Evolutionary conservation across 2,329 filamentous ascomycete genomes (phyloP), one percentile per base, ranked within the genome.

Genomic region (Neofusicoccum kwambonambiense): DNA sequence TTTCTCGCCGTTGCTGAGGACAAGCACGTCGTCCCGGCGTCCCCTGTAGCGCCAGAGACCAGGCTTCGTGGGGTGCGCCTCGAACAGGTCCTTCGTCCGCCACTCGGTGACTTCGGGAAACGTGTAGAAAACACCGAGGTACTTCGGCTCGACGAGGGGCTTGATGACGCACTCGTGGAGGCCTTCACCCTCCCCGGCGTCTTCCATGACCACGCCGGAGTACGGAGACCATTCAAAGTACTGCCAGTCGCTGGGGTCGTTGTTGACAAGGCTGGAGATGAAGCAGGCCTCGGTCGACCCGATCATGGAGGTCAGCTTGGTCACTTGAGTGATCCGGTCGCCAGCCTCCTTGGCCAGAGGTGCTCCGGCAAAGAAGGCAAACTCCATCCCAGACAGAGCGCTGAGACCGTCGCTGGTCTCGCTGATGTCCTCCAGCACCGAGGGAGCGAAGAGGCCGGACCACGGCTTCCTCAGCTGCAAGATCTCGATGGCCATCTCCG

Each of bases 271-370:
- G 22, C 65, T 70, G 1, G 68, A 65, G n/a, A 72, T 69, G 57
- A 72, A 72, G 6, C 69, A 62, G 1, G 68, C 69, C 57, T 72
- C 71, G 0, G 71, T 72, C 4, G 69, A 70, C 0, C 71, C 71
- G 2, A 69, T 72, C 35, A 71, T 45, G 17, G 70, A 70, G 6
- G 70, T 62, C 19, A 72, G 68, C 31, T 65, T 62, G 45, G 70
- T 67, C 2, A 69, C 62, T 1, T 67, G 57, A 45, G 70, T 68
- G 35, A 71, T 67, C 50, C 68, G 68, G 37, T 66, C 67, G 34
- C 67, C 69, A 54, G 66, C 68, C 69, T 13, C 49, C 39, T 49
- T 68, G 64, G 50, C 64, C 68, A 47, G 70, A 66, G 9, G 70
- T 4, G 68, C 69, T 0, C 68, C 68, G 1, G 65, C 64, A 52